Percentiles rank a stretch among this genome's conserved stretches.
Conservation (phyloP, 345 rosid genomes). For the Draba incana region DNA sequence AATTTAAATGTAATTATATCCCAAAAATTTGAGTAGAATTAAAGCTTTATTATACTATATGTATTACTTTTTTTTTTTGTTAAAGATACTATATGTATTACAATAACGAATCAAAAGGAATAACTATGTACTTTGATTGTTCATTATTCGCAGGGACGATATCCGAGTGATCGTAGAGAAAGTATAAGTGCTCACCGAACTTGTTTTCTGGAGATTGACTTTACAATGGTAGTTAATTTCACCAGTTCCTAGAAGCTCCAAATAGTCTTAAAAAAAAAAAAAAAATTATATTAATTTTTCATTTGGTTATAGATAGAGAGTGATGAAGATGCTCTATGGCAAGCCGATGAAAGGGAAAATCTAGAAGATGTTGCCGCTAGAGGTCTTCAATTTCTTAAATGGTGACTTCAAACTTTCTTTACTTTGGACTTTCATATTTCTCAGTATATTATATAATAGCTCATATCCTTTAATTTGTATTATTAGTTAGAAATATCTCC, state of each 20-base stretch:
- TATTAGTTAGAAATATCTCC: neutral
- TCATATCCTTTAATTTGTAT: too few relatives aligned
- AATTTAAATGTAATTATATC: neutral
- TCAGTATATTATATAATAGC: neutral
- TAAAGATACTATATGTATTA: neutral
- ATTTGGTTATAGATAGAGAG: conserved; percentile 58
- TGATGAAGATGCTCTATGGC: conserved; percentile 72
- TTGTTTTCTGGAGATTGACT: conserved; percentile 65
- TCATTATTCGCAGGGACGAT: conserved; percentile 54
- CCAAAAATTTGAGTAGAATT: neutral
- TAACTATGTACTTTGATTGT: conserved; percentile 1
- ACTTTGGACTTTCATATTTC: neutral
- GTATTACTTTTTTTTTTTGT: too few relatives aligned
- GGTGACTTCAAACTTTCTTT: conserved; percentile 44
- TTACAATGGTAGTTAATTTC: conserved; percentile 51
- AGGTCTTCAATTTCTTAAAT: conserved; percentile 57
- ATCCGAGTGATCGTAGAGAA: conserved; percentile 74
- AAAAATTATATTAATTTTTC: neutral
- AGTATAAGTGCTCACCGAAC: conserved; percentile 44
- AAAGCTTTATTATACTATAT: neutral
- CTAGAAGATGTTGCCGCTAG: conserved; percentile 60
- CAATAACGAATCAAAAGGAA: neutral
- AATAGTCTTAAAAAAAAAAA: neutral
- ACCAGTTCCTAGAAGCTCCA: neutral
- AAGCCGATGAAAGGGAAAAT: conserved; percentile 50